These are phyloP conservation scores for Sanghuangporus baumii DNA, from an alignment of 1,284 basidiomycete species.

Conservation along the genomic window DNA sequence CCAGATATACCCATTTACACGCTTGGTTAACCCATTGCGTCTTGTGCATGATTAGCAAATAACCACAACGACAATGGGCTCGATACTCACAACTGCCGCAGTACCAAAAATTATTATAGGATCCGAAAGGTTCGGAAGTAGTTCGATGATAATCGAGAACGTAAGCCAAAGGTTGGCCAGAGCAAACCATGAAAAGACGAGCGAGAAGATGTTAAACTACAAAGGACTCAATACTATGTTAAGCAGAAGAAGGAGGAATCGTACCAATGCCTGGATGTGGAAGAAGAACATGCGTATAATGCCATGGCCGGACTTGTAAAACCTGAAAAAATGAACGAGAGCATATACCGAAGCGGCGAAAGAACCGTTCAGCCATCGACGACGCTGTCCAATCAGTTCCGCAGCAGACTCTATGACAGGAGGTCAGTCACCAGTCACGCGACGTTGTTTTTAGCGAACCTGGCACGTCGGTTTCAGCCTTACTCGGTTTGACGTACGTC, in stretches of 20 bases:
- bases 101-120: slow-evolving; percentile 36
- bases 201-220: slow-evolving; percentile 73
- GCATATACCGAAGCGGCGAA: slow-evolving; percentile 96
- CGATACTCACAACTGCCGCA: slow-evolving; percentile 28
- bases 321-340: slow-evolving; percentile 88
- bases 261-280: slow-evolving; percentile 84
- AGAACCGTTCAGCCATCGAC: slow-evolving; percentile 95
- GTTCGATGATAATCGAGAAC: slow-evolving; percentile 92
- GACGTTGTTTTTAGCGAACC: slow-evolving; percentile 12
- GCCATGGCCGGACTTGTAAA: slow-evolving; percentile 83
- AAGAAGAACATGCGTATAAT: slow-evolving; percentile 92
- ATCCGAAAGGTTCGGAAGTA: slow-evolving; percentile 53
- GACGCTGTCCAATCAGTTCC: slow-evolving; percentile 92
- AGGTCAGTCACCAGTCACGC: background rate
- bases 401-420: slow-evolving; percentile 61
- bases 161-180: slow-evolving; percentile 94
- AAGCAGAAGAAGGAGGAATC: slow-evolving; percentile 26
- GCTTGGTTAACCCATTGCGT: slow-evolving; percentile 88
- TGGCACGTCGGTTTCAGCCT: slow-evolving; percentile 93
- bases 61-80: background rate
- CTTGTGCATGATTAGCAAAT: slow-evolving; percentile 27
- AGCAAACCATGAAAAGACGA: slow-evolving; percentile 89
- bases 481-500: slow-evolving; percentile 92
- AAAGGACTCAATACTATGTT: background rate
- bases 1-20: slow-evolving; percentile 85